phyloP scores from a whole-genome alignment of 768 basidiomycete genomes.

The Termitomyces sp. region DNA sequence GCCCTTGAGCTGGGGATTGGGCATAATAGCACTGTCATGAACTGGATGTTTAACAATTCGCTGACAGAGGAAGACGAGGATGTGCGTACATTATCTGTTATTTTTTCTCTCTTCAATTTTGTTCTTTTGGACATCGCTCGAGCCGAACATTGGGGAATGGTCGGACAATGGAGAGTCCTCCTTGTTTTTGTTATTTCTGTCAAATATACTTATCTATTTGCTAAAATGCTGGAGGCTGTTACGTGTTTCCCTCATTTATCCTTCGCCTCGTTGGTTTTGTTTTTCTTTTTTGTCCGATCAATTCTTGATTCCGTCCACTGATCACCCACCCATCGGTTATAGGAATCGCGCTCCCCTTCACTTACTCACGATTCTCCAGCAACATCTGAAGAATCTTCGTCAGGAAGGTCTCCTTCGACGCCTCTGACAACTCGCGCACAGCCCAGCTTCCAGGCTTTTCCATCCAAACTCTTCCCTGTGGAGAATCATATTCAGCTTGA shows the following conservation, averaged over 20 bases:
- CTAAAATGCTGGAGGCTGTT: neutral
- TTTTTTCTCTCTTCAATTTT: neutral
- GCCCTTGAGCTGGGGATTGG: constrained; percentile 66
- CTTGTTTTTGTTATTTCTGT: neutral
- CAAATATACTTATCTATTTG: neutral
- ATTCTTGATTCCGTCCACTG: neutral
- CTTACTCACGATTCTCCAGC: constrained; percentile 29
- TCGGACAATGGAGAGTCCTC: neutral
- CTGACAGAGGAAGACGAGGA: constrained; percentile 53
- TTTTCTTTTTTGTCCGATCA: neutral
- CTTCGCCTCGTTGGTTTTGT: neutral
- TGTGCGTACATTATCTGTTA: constrained; percentile 20
- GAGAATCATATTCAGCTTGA: constrained; percentile 5
- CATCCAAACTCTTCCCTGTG: constrained; percentile 9
- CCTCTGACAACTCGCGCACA: constrained; percentile 11
- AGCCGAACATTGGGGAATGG: neutral
- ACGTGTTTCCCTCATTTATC: neutral
- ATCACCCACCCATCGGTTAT: neutral
- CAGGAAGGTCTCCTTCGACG: constrained; percentile 17
- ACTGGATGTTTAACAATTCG: constrained; percentile 70
- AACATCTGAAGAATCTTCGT: constrained; percentile 28
- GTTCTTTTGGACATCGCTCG: neutral
- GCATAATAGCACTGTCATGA: constrained; percentile 51
- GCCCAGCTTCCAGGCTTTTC: constrained; percentile 8
- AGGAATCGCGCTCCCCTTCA: constrained; percentile 22